These are phyloP conservation scores for Erysimum cheiri DNA, from an alignment of 441 rosid genomes.

Conservation along the genomic window DNA sequence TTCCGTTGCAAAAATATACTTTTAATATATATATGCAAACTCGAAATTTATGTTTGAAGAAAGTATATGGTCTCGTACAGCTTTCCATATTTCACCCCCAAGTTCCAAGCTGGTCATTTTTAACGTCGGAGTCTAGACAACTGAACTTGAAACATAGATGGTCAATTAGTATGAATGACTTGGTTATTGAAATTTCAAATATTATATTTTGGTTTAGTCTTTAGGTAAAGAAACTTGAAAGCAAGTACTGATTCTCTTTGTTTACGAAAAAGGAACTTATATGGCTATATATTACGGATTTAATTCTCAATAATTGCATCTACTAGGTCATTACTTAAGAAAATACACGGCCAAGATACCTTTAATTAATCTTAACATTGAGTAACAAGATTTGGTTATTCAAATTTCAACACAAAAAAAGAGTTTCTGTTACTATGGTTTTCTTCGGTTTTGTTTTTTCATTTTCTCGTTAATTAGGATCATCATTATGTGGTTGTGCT, in stretches of 20 bases:
- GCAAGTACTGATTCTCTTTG: slow-evolving; percentile 13
- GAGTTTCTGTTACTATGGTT: neutral
- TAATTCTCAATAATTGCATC: slow-evolving; percentile 38
- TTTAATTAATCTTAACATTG: neutral
- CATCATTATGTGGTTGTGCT: slow-evolving; percentile 30
- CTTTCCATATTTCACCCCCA: neutral
- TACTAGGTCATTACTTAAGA: slow-evolving; percentile 20
- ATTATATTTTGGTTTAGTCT: neutral
- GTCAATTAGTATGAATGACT: neutral
- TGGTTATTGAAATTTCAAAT: neutral
- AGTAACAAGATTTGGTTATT: slow-evolving; percentile 3
- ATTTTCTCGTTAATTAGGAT: neutral
- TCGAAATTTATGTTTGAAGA: too few species aligned
- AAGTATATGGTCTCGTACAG: neutral
- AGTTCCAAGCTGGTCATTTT: neutral
- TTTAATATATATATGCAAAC: too few species aligned
- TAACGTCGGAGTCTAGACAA: neutral
- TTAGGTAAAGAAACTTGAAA: slow-evolving; percentile 5
- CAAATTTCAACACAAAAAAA: too few species aligned
- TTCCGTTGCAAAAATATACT: too few species aligned
- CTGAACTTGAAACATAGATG: neutral
- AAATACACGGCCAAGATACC: slow-evolving; percentile 2
- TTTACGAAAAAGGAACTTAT: slow-evolving; percentile 17
- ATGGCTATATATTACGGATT: slow-evolving; percentile 5
- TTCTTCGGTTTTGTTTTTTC: slow-evolving; percentile 3